These are phyloP conservation scores for Liquidambar formosana DNA, from an alignment of 164 flowering plant species.

Conservation along the genomic window DNA sequence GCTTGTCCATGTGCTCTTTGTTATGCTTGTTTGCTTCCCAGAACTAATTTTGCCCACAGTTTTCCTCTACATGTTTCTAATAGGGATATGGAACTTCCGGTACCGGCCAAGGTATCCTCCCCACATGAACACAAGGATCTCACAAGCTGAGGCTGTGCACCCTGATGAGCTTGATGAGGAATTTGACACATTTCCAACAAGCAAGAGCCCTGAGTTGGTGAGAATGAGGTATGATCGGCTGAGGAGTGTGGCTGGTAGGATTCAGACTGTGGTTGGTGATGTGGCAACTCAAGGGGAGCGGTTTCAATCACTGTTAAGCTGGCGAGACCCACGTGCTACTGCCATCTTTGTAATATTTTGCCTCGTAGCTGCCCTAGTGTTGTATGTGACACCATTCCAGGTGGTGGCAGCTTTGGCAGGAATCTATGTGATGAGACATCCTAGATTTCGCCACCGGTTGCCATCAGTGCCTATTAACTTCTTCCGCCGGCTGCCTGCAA, in stretches of 20 bases:
- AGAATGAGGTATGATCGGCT: slow-evolving; percentile 78
- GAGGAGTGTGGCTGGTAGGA: slow-evolving; percentile 76
- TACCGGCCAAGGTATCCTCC: slow-evolving; percentile 88
- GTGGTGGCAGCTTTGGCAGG: slow-evolving; percentile 65
- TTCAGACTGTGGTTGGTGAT: slow-evolving; percentile 78
- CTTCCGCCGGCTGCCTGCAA: slow-evolving; percentile 87
- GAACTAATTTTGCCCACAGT: not conserved
- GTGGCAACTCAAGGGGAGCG: slow-evolving; percentile 81
- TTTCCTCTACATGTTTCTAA: not conserved
- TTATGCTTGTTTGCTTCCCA: not conserved
- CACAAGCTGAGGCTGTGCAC: slow-evolving; percentile 66
- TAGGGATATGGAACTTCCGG: slow-evolving; percentile 41
- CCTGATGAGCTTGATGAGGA: slow-evolving; percentile 88
- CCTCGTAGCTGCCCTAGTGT: slow-evolving; percentile 58
- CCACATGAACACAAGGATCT: slow-evolving; percentile 72
- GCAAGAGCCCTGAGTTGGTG: slow-evolving; percentile 56
- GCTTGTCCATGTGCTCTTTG: not conserved
- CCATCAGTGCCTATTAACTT: slow-evolving; percentile 82
- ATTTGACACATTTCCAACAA: slow-evolving; percentile 77
- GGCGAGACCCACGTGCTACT: slow-evolving; percentile 79
- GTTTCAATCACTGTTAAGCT: slow-evolving; percentile 60
- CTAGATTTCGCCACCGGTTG: slow-evolving; percentile 68
- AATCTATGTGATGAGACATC: slow-evolving; percentile 81
- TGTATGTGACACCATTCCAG: slow-evolving; percentile 82
- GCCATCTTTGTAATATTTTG: slow-evolving; percentile 65